Base-by-base conservation (phyloP, 768 basidiomycete species). In the Mycena indigotica region DNA sequence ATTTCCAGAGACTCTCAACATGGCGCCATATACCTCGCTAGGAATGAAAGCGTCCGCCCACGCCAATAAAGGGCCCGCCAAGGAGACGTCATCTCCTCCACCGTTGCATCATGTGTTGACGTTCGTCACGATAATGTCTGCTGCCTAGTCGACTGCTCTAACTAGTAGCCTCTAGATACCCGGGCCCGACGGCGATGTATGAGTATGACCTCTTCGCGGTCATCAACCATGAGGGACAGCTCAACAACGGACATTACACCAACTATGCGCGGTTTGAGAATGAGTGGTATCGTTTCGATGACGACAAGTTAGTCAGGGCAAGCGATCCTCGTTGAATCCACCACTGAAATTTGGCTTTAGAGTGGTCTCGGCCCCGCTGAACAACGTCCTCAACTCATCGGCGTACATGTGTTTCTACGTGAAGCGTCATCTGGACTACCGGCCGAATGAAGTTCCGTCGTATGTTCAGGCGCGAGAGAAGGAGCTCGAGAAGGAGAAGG, bases 321-420 rank as follows among this genome's bases (percentile, higher is more conserved):
- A 28, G 35, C 21, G 48, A 32, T 21, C 52, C 28, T 28, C 53
- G 30, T 38, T 41, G 52, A 49, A 51, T 55, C 24, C 50, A 53
- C 58, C 41, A 29, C 28, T 60, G 53, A 41, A 50, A 38, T 50
- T 24, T 41, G 41, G 52, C 32, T 46, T 23, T 66, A 89, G 88
- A 72, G 92, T 95, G 10, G 86, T 86, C 0, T 81, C 80, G 21
- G 84, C 93, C 12, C 87, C 78, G 24, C 78, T 95, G 21, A 78
- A 81, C 6, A 80, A 81, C 1, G 89, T 88, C 53, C 78, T 95
- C 39, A 75, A 71, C 49, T 92, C 93, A 19, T 80, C 84, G 49
- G 88, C 92, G 4, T 96, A 96, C 71, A 95, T 96, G 94, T 92
- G 93, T 61, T 95, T 95, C 75, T 97, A 96, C 69, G 91, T 93